These are phyloP conservation scores for Kwoniella shandongensis DNA, from an alignment of 768 basidiomycete genomes.

Conservation along the genomic window DNA sequence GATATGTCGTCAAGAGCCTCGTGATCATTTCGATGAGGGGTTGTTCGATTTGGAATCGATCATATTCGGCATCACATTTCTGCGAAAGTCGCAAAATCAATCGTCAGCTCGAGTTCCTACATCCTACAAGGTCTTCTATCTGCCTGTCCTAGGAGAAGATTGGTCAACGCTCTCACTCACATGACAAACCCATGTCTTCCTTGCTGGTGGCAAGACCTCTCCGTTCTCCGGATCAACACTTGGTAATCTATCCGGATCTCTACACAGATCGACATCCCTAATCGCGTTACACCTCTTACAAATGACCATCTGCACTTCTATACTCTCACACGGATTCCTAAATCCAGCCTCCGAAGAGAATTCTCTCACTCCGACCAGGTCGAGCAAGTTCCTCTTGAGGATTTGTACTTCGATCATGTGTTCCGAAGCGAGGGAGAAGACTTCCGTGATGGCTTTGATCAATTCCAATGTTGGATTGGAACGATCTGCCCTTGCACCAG, in stretches of 20 bases:
- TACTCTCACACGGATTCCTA: conserved; percentile 85
- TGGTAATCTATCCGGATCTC: conserved; percentile 79
- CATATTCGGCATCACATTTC: conserved; percentile 79
- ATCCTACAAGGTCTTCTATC: too few relatives aligned
- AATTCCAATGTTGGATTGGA: conserved; percentile 84
- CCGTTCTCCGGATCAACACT: conserved; percentile 41
- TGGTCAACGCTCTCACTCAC: conserved; percentile 32
- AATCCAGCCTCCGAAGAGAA: conserved; percentile 82
- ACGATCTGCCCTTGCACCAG: conserved; percentile 77
- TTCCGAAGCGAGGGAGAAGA: conserved; percentile 76
- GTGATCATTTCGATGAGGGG: conserved; percentile 75
- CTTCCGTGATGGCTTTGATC: conserved; percentile 79
- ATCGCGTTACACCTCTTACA: conserved; percentile 81
- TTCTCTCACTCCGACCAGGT: conserved; percentile 79
- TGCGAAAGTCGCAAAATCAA: conserved; percentile 49
- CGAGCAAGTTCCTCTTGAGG: conserved; percentile 82
- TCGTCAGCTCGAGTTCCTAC: conserved; percentile 2
- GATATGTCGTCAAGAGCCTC: conserved; percentile 68
- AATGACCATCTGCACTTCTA: conserved; percentile 80
- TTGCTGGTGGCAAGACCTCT: conserved; percentile 55
- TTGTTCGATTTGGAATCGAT: conserved; percentile 82
- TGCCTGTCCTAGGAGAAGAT: neutral
- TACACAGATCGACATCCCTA: conserved; percentile 92
- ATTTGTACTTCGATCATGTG: conserved; percentile 82
- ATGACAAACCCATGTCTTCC: conserved; percentile 53